Evolutionary conservation across 1,139 yeast genomes (phyloP), one percentile per base, ranked within the genome.

Genomic region (Taphrina pruni): DNA sequence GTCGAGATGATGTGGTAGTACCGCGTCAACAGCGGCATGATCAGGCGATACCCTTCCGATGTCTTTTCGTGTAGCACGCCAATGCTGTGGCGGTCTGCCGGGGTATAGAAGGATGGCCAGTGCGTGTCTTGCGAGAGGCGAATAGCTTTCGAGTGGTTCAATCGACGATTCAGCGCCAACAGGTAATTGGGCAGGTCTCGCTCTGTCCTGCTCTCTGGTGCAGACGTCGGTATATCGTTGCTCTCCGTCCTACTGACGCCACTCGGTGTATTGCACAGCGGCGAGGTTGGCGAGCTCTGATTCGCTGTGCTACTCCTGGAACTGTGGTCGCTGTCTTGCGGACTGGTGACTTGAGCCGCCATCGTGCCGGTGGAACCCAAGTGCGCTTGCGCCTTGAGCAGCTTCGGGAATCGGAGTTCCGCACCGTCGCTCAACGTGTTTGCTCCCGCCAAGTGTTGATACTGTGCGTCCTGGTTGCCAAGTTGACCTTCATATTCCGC

Each of bases 371-470:
- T 35, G 45, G 43, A 12, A 1, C 26, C 58, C 1, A 26, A 7
- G 36, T 54, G 58, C 26, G 58, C 43, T 12, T 38, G 58, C 3
- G 54, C 54, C 21, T 26, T 8, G 11, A 50, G 11, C 21, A 54
- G 43, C 36, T 21, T 32, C 11, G 56, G 38, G 48, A 60, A 60
- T 2, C 65, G 55, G 9, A 38, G 12, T 11, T 17, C 46, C 12
- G 65, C 65, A 38, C 46, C 48, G 4, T 45, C 35, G 26, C 67
- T 55, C 55, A 64, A 39, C 4, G 41, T 46, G 11, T 58, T 55
- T 50, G 67, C 67, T n/a, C 67, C 67, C 12, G 38, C 67, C 12
- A 64, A 20, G 36, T 64, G 67, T 26, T 36, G 60, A 9, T 56
- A 56, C 38, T 46, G 43, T 12, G 67, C 51, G 8, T 43, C 61